Conservation (phyloP, 148 eudicot genomes). For the Rhododendron williamsianum region DNA sequence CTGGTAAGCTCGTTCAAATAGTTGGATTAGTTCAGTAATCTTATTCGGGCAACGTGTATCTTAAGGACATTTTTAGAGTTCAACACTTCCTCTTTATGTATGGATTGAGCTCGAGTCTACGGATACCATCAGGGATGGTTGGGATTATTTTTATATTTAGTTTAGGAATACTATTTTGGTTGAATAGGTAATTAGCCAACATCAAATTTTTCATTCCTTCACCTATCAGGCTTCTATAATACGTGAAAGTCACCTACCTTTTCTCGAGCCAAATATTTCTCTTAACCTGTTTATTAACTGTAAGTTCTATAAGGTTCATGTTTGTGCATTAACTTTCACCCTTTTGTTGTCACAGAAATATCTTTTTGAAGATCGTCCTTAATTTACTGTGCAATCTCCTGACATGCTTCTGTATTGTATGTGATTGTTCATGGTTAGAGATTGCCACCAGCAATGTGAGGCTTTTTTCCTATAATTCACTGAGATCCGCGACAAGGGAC, state of each 20-base stretch:
- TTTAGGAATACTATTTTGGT: not conserved
- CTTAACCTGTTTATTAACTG: not conserved
- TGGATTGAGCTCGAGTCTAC: not conserved
- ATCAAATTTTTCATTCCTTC: not conserved
- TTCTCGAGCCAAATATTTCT: not conserved
- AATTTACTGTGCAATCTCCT: not conserved
- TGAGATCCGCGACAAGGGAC: constrained; percentile 45
- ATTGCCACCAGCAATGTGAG: constrained; percentile 33
- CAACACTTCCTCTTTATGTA: not conserved
- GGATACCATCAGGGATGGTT: not conserved
- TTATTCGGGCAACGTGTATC: not conserved
- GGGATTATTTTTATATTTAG: not conserved
- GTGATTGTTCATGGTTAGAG: constrained; percentile 19
- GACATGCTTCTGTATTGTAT: not conserved
- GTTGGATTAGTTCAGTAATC: not conserved
- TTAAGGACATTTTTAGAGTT: not conserved
- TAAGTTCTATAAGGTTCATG: not conserved
- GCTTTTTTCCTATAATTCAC: constrained; percentile 36
- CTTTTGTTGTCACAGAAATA: not conserved
- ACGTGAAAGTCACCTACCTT: not conserved
- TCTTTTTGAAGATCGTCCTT: not conserved
- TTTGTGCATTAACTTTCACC: not conserved
- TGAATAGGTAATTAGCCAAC: not conserved
- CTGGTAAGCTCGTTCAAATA: not conserved
- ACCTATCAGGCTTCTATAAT: not conserved